Evolutionary conservation across 345 rosid species (phyloP).

Genomic region (Conringia planisiliqua): DNA sequence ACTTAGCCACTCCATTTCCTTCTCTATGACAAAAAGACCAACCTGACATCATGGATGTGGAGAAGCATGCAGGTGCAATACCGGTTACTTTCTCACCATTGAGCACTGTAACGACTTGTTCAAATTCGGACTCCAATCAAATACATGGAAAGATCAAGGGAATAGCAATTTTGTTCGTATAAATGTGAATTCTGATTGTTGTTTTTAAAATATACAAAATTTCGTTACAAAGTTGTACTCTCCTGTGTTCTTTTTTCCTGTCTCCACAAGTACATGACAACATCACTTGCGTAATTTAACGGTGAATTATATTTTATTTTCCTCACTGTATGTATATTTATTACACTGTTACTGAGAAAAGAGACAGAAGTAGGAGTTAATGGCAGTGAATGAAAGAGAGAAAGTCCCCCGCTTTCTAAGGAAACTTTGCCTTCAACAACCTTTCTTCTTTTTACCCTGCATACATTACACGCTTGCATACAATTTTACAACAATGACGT

Average conservation of each 20-base stretch:
- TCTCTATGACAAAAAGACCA: no score
- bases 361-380: neutral
- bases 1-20: no score
- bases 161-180: neutral
- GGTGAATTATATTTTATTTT: neutral
- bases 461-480: slow-evolving; percentile 6
- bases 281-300: neutral
- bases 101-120: no score
- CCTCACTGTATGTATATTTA: neutral
- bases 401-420: slow-evolving; percentile 33
- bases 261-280: neutral
- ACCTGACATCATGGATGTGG: no score
- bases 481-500: neutral
- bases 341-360: neutral
- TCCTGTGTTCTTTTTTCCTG: neutral
- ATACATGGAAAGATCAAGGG: no score
- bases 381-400: slow-evolving; percentile 22
- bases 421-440: slow-evolving; percentile 11
- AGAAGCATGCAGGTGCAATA: no score
- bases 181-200: neutral
- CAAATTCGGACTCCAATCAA: no score
- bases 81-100: no score
- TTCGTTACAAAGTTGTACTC: neutral
- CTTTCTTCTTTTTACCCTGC: slow-evolving; percentile 25
- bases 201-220: neutral